A percentile compares a stretch with the other conserved stretches of the same genome.
Evolutionary conservation across 768 basidiomycete species (phyloP).

Genomic region (Crepidotus variabilis): DNA sequence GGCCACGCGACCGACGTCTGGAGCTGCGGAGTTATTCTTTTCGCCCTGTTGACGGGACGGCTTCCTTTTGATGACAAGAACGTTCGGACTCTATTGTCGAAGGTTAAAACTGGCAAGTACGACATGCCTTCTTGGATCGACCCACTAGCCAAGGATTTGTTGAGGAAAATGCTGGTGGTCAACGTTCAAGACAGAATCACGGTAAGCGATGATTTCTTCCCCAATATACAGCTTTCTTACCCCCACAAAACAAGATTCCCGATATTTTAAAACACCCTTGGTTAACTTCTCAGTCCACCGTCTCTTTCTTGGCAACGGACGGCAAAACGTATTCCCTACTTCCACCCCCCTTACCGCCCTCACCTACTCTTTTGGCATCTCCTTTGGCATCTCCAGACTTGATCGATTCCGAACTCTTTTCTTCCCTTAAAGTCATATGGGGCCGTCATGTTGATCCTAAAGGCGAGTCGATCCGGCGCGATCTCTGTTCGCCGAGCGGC

Average conservation of each 20-base stretch:
- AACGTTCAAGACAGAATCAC: slow-evolving; percentile 78
- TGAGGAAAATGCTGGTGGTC: slow-evolving; percentile 85
- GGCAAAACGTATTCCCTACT: slow-evolving; percentile 24
- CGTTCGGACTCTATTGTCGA: slow-evolving; percentile 67
- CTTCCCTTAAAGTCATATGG: slow-evolving; percentile 82
- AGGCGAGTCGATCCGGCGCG: slow-evolving; percentile 52
- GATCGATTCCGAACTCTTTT: slow-evolving; percentile 75
- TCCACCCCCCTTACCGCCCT: slow-evolving; percentile 50
- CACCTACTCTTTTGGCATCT: slow-evolving; percentile 62
- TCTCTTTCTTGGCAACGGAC: slow-evolving; percentile 33
- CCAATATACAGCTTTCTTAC: neutral
- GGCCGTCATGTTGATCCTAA: slow-evolving; percentile 61
- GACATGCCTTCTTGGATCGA: slow-evolving; percentile 80
- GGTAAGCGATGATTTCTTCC: slow-evolving; percentile 40
- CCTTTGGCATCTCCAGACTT: slow-evolving; percentile 65
- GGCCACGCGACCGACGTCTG: slow-evolving; percentile 93
- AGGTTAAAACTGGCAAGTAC: slow-evolving; percentile 86
- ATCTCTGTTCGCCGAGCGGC: slow-evolving; percentile 67
- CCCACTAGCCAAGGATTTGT: slow-evolving; percentile 78
- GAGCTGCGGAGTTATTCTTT: slow-evolving; percentile 95
- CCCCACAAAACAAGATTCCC: slow-evolving; percentile 59
- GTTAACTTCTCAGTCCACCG: slow-evolving; percentile 51
- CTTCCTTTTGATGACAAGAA: slow-evolving; percentile 96
- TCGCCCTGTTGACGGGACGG: slow-evolving; percentile 82
- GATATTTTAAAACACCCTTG: slow-evolving; percentile 88